phyloP scores from a whole-genome alignment of 306 rosid species.

The Arachis stenosperma region DNA sequence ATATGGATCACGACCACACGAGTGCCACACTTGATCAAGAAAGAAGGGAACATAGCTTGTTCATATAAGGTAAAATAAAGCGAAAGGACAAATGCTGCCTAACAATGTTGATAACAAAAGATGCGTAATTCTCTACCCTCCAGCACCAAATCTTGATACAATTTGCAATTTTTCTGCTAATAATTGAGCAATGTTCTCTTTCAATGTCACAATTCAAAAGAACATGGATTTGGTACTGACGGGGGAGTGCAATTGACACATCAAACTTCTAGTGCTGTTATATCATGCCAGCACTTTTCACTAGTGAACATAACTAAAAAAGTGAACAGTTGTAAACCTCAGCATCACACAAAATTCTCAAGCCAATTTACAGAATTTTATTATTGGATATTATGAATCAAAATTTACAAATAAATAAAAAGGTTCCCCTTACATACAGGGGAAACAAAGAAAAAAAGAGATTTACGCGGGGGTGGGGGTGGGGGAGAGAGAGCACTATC shows the following conservation, averaged over 20 bases:
- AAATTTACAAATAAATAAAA: slow-evolving; percentile 36
- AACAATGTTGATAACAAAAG: slow-evolving; percentile 36
- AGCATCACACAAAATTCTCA: slow-evolving; percentile 36
- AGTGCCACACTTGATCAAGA: slow-evolving; percentile 22
- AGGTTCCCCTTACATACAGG: slow-evolving; percentile 36
- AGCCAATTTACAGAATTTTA: slow-evolving; percentile 44
- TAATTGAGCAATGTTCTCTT: slow-evolving; percentile 41
- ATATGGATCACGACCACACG: slow-evolving; percentile 10
- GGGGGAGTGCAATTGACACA: slow-evolving; percentile 36
- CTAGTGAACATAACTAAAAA: slow-evolving; percentile 30
- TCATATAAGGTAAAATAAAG: slow-evolving; percentile 7
- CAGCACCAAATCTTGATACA: slow-evolving; percentile 23
- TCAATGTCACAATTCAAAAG: slow-evolving; percentile 35
- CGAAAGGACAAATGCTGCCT: slow-evolving; percentile 35
- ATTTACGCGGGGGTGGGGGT: not conserved
- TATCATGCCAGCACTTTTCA: slow-evolving; percentile 27
- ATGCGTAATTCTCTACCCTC: slow-evolving; percentile 18
- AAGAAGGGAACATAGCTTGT: slow-evolving; percentile 16
- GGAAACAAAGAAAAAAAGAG: slow-evolving; percentile 20
- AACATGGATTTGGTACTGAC: slow-evolving; percentile 36
- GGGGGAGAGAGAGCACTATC: slow-evolving; percentile 17
- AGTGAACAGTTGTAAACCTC: slow-evolving; percentile 20
- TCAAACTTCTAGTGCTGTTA: slow-evolving; percentile 20
- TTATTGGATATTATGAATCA: slow-evolving; percentile 42
- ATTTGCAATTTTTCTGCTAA: slow-evolving; percentile 36